phyloP scores from a whole-genome alignment of 345 rosid genomes.

The Ceriops tagal region DNA sequence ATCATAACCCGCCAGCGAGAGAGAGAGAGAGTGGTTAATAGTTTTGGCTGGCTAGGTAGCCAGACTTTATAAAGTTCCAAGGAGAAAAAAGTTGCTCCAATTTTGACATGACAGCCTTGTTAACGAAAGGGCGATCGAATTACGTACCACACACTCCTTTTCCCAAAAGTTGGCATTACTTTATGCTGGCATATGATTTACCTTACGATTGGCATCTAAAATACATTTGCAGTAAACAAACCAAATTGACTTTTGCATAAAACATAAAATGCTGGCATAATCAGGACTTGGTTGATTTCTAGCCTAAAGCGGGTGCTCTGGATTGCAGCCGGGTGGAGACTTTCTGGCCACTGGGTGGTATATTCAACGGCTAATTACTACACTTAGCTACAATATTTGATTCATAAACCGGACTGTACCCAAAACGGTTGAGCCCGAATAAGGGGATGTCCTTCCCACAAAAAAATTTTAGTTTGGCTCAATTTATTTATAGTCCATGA shows the following conservation, averaged over 20 bases:
- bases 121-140: constrained; percentile 46
- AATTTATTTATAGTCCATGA: too few species aligned
- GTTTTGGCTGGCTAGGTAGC: constrained; percentile 32
- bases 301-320: background rate
- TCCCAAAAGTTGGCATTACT: constrained; percentile 40
- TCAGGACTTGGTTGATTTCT: background rate
- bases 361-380: too few species aligned
- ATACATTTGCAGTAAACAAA: background rate
- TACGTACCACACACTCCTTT: constrained; percentile 46
- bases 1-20: constrained; percentile 13
- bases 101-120: constrained; percentile 59
- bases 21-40: constrained; percentile 16
- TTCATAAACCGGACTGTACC: too few species aligned
- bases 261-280: background rate
- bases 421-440: too few species aligned
- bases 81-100: constrained; percentile 40
- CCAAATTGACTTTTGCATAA: background rate
- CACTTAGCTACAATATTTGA: too few species aligned
- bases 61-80: constrained; percentile 31
- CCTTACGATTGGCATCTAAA: constrained; percentile 15
- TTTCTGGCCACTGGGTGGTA: background rate
- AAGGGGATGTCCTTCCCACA: too few species aligned
- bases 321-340: background rate
- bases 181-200: background rate
- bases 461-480: too few species aligned